Evolutionary conservation across 345 rosid species (phyloP).

Genomic region (Hibiscus syriacus): DNA sequence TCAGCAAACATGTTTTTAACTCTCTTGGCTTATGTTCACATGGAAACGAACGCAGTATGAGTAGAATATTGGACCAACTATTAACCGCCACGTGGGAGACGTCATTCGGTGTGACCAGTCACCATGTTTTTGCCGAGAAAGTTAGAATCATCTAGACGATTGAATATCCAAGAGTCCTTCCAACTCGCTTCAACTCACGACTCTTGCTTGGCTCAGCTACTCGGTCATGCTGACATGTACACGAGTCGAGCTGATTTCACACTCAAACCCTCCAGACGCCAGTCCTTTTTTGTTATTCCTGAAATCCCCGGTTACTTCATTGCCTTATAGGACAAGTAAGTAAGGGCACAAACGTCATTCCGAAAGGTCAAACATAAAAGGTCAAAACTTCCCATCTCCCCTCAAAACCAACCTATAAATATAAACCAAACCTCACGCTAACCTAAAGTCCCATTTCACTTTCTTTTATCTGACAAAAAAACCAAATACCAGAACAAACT

Average conservation of each 20-base stretch:
- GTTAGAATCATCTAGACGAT: constrained; percentile 11
- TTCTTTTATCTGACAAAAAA: not conserved
- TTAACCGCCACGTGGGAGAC: not conserved
- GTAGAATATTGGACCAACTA: not conserved
- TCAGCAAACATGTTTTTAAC: not conserved
- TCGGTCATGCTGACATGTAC: constrained; percentile 26
- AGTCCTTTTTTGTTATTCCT: not conserved
- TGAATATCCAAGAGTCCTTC: constrained; percentile 11
- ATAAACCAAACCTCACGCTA: not conserved
- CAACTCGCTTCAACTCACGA: constrained; percentile 4
- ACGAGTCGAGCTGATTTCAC: not conserved
- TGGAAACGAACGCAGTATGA: not conserved
- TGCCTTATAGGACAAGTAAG: constrained; percentile 5
- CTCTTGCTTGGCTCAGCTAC: constrained; percentile 16
- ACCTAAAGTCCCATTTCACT: not conserved
- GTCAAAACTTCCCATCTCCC: not conserved
- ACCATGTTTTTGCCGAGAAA: not conserved
- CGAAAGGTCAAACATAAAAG: constrained; percentile 27
- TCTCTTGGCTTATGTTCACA: not conserved
- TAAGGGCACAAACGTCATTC: constrained; percentile 31
- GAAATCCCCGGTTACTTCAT: not conserved
- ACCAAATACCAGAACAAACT: not conserved
- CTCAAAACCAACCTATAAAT: constrained; percentile 21
- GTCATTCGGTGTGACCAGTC: not conserved
- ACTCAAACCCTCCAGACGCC: not conserved